phyloP scores from a whole-genome alignment of 495 filamentous ascomycete species.

The Penicillium chermesinum region DNA sequence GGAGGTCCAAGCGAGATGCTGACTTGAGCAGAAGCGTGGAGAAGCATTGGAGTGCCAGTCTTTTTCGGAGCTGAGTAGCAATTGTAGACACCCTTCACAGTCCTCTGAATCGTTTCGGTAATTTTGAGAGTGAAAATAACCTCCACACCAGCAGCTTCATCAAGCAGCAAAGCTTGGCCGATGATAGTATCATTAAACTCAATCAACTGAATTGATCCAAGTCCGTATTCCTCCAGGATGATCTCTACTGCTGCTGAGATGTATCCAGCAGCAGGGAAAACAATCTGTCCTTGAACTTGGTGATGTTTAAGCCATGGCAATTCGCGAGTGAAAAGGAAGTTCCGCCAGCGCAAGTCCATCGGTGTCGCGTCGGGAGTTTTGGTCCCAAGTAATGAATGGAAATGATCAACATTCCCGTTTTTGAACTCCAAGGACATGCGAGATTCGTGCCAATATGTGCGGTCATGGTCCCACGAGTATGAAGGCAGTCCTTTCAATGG shows the following conservation, averaged over 20 bases:
- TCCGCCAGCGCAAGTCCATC: constrained; percentile 29
- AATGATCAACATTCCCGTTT: neutral
- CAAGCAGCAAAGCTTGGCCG: constrained; percentile 43
- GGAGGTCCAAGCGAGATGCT: constrained; percentile 10
- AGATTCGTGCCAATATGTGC: constrained; percentile 46
- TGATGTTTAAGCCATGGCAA: constrained; percentile 41
- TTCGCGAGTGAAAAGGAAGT: constrained; percentile 28
- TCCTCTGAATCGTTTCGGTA: neutral
- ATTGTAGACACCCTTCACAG: constrained; percentile 8
- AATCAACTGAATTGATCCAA: constrained; percentile 19
- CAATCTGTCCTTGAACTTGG: constrained; percentile 31
- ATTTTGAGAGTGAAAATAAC: constrained; percentile 33
- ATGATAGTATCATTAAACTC: constrained; percentile 39
- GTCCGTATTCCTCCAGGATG: constrained; percentile 10
- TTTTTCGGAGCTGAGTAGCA: constrained; percentile 20
- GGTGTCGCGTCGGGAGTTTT: constrained; percentile 14
- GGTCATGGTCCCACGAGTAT: constrained; percentile 49
- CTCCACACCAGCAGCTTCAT: constrained; percentile 44
- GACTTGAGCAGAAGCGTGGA: constrained; percentile 19
- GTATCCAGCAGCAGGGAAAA: constrained; percentile 61
- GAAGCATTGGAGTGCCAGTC: constrained; percentile 11
- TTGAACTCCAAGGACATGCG: constrained; percentile 25
- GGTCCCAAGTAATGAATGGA: constrained; percentile 32
- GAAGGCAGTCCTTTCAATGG: constrained; percentile 38
- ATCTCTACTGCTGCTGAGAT: constrained; percentile 55